A percentile compares a stretch with the other conserved stretches of the same genome.
These are phyloP conservation scores for Crataegus laevigata DNA, from an alignment of 306 rosid genomes.

Conservation along the genomic window DNA sequence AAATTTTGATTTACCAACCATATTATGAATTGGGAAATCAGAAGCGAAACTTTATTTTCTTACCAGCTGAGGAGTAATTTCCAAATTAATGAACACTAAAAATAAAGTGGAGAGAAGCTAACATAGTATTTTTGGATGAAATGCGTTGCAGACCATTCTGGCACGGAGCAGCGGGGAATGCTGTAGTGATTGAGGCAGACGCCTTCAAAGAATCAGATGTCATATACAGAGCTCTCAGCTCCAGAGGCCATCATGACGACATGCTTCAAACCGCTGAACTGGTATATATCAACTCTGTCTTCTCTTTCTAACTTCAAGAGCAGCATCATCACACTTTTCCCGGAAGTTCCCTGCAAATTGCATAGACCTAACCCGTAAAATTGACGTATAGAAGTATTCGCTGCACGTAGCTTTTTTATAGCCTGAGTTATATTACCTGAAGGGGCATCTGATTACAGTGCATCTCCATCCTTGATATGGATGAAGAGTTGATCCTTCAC, in stretches of 20 bases:
- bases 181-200: conserved; percentile 87
- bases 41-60: background rate
- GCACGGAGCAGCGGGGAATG: conserved; percentile 84
- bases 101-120: background rate
- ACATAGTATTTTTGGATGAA: conserved; percentile 20
- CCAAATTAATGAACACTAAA: background rate
- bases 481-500: background rate
- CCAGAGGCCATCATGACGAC: conserved; percentile 90
- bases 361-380: background rate
- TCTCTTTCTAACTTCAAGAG: no score
- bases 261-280: conserved; percentile 92
- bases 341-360: background rate
- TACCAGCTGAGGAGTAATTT: background rate
- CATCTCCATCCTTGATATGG: background rate
- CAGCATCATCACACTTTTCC: background rate
- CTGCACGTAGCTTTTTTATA: background rate
- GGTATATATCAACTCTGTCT: conserved; percentile 36
- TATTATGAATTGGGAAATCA: background rate
- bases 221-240: conserved; percentile 79
- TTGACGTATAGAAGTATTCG: background rate
- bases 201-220: conserved; percentile 98
- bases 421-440: background rate
- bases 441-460: background rate
- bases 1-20: background rate
- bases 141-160: conserved; percentile 70